phyloP scores from a whole-genome alignment of 2,329 filamentous ascomycete genomes.

The Dothistroma pini region DNA sequence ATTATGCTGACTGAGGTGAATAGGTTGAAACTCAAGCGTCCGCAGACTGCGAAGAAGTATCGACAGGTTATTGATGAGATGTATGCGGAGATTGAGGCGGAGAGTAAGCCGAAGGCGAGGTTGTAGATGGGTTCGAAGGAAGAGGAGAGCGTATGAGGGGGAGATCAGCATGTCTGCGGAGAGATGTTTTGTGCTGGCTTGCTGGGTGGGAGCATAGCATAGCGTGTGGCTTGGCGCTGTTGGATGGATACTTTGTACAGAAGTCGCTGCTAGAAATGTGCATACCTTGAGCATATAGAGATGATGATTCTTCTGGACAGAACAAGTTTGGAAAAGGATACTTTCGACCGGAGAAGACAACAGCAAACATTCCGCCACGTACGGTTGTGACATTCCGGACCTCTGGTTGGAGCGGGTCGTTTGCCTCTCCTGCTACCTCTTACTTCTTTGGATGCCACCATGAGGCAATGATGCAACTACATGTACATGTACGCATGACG shows the following conservation, averaged over 20 bases:
- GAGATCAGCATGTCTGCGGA: background rate
- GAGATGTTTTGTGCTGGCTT: background rate
- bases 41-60: slow-evolving; percentile 62
- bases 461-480: no score
- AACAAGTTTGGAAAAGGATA: background rate
- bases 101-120: slow-evolving; percentile 44
- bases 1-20: slow-evolving; percentile 18
- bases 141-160: background rate
- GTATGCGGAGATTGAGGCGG: slow-evolving; percentile 54
- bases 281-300: background rate
- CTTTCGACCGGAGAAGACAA: background rate
- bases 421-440: no score
- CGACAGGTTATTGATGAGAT: slow-evolving; percentile 56
- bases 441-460: no score
- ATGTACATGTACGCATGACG: no score
- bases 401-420: no score
- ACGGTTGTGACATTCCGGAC: no score
- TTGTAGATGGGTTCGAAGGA: slow-evolving; percentile 38
- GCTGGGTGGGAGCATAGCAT: background rate
- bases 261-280: background rate
- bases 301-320: background rate
- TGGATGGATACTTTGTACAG: background rate
- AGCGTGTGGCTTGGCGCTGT: background rate
- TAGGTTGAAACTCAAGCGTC: slow-evolving; percentile 69
- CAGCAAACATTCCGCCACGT: background rate